Percentiles rank a stretch among this genome's conserved stretches.
These are phyloP conservation scores for Colletotrichum sp. DNA, from an alignment of 2,329 filamentous ascomycete genomes.

Conservation along the genomic window DNA sequence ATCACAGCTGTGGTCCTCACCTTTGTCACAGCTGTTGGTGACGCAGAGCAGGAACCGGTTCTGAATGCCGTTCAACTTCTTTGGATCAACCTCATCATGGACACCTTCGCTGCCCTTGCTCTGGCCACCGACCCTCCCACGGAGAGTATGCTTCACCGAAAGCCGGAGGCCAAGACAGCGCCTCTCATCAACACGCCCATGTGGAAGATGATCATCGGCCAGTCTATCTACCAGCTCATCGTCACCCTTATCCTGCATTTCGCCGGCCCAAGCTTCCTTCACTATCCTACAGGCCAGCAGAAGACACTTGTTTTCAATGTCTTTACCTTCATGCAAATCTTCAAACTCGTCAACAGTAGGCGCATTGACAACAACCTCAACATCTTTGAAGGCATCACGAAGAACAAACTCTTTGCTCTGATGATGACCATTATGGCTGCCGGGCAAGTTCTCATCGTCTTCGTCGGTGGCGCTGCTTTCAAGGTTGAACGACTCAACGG, in stretches of 20 bases:
- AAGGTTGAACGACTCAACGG: slow-evolving; percentile 55
- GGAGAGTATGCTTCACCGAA: slow-evolving; percentile 70
- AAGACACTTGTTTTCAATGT: slow-evolving; percentile 80
- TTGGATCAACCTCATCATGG: slow-evolving; percentile 88
- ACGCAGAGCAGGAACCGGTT: slow-evolving; percentile 66
- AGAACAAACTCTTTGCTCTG: slow-evolving; percentile 73
- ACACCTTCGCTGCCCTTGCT: slow-evolving; percentile 81
- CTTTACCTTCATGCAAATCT: slow-evolving; percentile 87
- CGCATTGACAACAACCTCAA: slow-evolving; percentile 79
- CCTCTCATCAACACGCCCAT: slow-evolving; percentile 77
- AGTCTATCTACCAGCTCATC: slow-evolving; percentile 77
- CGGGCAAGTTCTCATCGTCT: slow-evolving; percentile 75
- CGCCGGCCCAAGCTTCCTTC: slow-evolving; percentile 57
- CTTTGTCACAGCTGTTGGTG: slow-evolving; percentile 78
- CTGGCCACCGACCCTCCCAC: slow-evolving; percentile 77
- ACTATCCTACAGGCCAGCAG: slow-evolving; percentile 45
- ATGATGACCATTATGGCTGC: slow-evolving; percentile 75
- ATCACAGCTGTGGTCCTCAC: slow-evolving; percentile 81
- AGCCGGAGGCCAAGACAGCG: slow-evolving; percentile 76
- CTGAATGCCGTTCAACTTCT: slow-evolving; percentile 80
- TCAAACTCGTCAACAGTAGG: slow-evolving; percentile 78
- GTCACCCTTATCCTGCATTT: slow-evolving; percentile 77
- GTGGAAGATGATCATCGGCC: slow-evolving; percentile 91
- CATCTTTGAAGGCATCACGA: slow-evolving; percentile 72
- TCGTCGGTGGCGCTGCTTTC: slow-evolving; percentile 72